phyloP scores from a whole-genome alignment of 805 yeast genomes.

The Isabelozyma gotoi region DNA sequence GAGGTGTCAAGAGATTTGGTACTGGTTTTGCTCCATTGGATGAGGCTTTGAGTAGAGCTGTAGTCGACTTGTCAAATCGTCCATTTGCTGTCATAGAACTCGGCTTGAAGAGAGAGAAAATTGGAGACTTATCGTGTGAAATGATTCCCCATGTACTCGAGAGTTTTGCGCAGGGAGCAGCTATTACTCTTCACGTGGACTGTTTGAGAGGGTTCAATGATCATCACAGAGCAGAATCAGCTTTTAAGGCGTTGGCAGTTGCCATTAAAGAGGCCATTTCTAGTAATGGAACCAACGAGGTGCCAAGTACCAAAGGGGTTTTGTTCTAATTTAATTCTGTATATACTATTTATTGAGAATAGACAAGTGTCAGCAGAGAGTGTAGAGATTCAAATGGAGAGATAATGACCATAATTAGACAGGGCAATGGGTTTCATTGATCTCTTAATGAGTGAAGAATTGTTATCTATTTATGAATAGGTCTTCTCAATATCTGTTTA shows the following conservation, averaged over 20 bases:
- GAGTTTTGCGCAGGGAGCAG: constrained; percentile 91
- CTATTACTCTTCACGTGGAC: constrained; percentile 90
- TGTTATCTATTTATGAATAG: too few relatives aligned
- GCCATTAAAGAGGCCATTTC: constrained; percentile 87
- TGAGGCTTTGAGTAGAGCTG: constrained; percentile 93
- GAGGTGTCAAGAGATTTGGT: constrained; percentile 93
- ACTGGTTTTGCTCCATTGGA: constrained; percentile 93
- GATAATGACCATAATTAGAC: background rate
- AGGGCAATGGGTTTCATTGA: too few relatives aligned
- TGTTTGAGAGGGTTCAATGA: constrained; percentile 92
- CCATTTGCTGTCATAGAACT: constrained; percentile 89
- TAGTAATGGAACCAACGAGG: constrained; percentile 81
- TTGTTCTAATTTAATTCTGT: constrained; percentile 46
- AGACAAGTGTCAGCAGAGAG: background rate
- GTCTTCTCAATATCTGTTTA: too few relatives aligned
- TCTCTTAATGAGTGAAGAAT: too few relatives aligned
- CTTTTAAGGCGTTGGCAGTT: constrained; percentile 93
- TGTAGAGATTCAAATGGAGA: background rate
- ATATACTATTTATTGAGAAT: too few relatives aligned
- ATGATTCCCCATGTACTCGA: constrained; percentile 98
- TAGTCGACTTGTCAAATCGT: constrained; percentile 90
- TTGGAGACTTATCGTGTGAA: constrained; percentile 90
- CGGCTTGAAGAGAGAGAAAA: constrained; percentile 87
- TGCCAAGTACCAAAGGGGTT: constrained; percentile 97
- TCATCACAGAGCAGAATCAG: constrained; percentile 94